Conservation (phyloP, 495 filamentous ascomycete species). For the Penicillium steckii region DNA sequence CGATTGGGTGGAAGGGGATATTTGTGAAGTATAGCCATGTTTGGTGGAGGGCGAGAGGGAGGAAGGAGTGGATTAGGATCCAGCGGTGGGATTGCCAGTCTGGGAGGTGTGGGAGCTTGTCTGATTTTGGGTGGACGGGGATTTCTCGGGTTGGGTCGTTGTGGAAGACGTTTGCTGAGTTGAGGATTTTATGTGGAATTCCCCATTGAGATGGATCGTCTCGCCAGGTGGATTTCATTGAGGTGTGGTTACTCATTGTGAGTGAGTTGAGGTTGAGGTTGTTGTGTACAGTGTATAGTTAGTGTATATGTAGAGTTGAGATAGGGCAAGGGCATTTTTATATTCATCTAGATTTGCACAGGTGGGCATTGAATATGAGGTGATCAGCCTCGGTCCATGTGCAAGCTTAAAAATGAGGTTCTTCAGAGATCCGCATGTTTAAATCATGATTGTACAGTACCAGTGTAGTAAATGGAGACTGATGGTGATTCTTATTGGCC, state of each 20-base stretch:
- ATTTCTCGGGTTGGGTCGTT: slow-evolving; percentile 22
- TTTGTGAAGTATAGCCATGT: slow-evolving; percentile 25
- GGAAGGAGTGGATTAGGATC: slow-evolving; percentile 26
- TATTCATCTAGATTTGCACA: too few relatives aligned
- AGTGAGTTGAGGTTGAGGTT: not conserved
- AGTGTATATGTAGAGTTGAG: too few relatives aligned
- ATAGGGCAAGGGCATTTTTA: not conserved
- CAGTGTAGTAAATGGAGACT: too few relatives aligned
- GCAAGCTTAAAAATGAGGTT: too few relatives aligned
- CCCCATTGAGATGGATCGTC: slow-evolving; percentile 25
- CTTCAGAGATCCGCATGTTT: too few relatives aligned
- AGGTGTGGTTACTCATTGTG: slow-evolving; percentile 24
- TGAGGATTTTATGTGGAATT: slow-evolving; percentile 27
- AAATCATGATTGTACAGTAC: too few relatives aligned
- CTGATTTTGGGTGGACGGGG: slow-evolving; percentile 31
- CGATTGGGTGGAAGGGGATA: slow-evolving; percentile 17
- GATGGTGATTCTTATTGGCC: not conserved
- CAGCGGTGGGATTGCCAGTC: slow-evolving; percentile 31
- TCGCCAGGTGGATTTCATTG: slow-evolving; percentile 41
- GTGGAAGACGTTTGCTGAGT: slow-evolving; percentile 29
- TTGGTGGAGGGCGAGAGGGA: slow-evolving; percentile 29
- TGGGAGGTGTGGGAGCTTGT: slow-evolving; percentile 31
- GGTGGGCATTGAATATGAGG: too few relatives aligned
- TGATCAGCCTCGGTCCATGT: not conserved
- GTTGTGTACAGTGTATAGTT: too few relatives aligned